Percentiles rank a stretch among this genome's conserved stretches.
These are phyloP conservation scores for Tolypocladium cylindrosporum DNA, from an alignment of 2,329 filamentous ascomycete genomes.

Conservation along the genomic window DNA sequence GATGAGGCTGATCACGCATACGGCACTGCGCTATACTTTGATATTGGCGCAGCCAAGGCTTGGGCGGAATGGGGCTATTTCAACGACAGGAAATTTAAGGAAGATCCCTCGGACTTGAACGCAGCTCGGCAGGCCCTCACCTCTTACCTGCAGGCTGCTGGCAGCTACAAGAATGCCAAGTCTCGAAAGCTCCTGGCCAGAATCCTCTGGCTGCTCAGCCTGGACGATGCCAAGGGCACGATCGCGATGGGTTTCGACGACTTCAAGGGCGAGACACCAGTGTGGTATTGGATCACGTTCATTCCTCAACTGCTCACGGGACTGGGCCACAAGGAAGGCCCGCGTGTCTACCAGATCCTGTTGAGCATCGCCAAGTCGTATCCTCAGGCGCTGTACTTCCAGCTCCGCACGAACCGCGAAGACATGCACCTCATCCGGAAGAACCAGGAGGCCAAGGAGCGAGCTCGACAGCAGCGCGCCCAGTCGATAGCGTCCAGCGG, in stretches of 20 bases:
- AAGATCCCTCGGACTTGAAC: slow-evolving; percentile 70
- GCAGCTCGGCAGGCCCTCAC: slow-evolving; percentile 86
- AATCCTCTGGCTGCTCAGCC: slow-evolving; percentile 88
- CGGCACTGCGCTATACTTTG: slow-evolving; percentile 89
- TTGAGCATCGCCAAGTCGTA: slow-evolving; percentile 92
- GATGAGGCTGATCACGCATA: slow-evolving; percentile 90
- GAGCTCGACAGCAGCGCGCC: slow-evolving; percentile 39
- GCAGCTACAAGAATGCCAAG: slow-evolving; percentile 95
- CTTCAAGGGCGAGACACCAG: slow-evolving; percentile 93
- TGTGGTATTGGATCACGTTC: slow-evolving; percentile 99
- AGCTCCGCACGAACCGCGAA: slow-evolving; percentile 84
- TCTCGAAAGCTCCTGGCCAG: slow-evolving; percentile 87
- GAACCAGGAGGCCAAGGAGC: slow-evolving; percentile 67
- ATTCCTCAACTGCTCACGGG: slow-evolving; percentile 93
- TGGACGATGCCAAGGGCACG: slow-evolving; percentile 78
- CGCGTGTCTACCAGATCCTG: slow-evolving; percentile 75
- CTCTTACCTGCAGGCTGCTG: slow-evolving; percentile 91
- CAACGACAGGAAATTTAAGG: slow-evolving; percentile 93
- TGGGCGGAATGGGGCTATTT: slow-evolving; percentile 99
- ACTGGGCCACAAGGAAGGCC: slow-evolving; percentile 82
- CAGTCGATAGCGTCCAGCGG: slow-evolving; percentile 33
- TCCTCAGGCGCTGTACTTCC: slow-evolving; percentile 92
- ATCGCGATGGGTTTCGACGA: slow-evolving; percentile 84
- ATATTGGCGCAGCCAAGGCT: slow-evolving; percentile 89
- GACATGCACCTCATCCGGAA: slow-evolving; percentile 92